Evolutionary conservation across 1,284 basidiomycete genomes (phyloP).

Genomic region (Xanthoconium separans): DNA sequence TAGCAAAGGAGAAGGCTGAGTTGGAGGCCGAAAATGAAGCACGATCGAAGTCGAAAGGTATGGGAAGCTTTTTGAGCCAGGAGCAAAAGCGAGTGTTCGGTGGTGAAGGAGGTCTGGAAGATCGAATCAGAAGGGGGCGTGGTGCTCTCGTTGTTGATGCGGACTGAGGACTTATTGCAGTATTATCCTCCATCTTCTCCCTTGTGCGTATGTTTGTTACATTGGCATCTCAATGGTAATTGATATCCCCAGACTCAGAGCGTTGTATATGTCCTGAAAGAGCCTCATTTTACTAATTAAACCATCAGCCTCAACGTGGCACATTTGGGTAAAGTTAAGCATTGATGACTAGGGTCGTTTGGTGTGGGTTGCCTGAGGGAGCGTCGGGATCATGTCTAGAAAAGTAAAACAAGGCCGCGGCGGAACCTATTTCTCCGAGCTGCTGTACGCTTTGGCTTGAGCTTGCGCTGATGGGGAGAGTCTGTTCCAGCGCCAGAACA

Average conservation of each 20-base stretch:
- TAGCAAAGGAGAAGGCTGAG: slow-evolving; percentile 74
- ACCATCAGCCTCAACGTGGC: neutral
- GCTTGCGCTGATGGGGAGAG: slow-evolving; percentile 10
- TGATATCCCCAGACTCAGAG: neutral
- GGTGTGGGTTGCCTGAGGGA: neutral
- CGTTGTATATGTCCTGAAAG: neutral
- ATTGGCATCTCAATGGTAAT: neutral
- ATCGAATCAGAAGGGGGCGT: slow-evolving; percentile 67
- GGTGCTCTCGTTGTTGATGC: slow-evolving; percentile 60
- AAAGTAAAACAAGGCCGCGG: too few relatives aligned
- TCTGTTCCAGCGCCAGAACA: slow-evolving; percentile 36
- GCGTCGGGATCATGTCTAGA: neutral
- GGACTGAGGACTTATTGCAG: slow-evolving; percentile 36
- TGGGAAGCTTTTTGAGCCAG: slow-evolving; percentile 68
- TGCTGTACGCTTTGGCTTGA: neutral
- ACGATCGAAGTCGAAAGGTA: slow-evolving; percentile 64
- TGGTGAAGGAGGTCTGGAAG: slow-evolving; percentile 71
- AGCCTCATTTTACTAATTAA: neutral
- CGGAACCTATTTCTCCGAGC: too few relatives aligned
- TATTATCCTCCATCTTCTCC: slow-evolving; percentile 2
- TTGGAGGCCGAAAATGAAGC: slow-evolving; percentile 61
- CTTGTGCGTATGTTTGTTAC: slow-evolving; percentile 9
- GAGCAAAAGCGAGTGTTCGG: slow-evolving; percentile 81
- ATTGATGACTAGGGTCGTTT: neutral
- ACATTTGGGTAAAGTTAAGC: too few relatives aligned